These are phyloP conservation scores for Gastrodia elata DNA, from an alignment of 106 monocot genomes.

Conservation along the genomic window DNA sequence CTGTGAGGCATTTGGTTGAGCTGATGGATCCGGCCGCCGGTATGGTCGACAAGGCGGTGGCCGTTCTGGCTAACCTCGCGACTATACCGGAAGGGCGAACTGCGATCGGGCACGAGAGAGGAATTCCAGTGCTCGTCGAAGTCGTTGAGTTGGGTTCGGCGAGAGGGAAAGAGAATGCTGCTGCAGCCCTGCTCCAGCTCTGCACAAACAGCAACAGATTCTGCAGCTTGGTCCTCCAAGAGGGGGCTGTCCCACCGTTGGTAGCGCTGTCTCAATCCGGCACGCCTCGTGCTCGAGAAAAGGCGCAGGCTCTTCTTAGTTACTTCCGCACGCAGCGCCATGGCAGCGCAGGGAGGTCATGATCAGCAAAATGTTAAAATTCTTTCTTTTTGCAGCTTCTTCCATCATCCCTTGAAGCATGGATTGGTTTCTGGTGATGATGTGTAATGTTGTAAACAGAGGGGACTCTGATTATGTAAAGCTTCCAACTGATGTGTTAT, in stretches of 20 bases:
- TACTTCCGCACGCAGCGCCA: conserved; percentile 75
- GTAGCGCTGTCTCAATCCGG: conserved; percentile 87
- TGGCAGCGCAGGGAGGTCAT: conserved; percentile 42
- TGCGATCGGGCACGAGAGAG: conserved; percentile 69
- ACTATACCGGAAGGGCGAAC: conserved; percentile 71
- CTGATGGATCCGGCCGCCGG: conserved; percentile 96
- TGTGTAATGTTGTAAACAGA: no score
- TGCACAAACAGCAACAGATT: conserved; percentile 84
- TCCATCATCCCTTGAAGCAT: no score
- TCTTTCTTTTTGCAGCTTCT: neutral
- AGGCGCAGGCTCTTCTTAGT: conserved; percentile 82
- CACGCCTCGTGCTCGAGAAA: conserved; percentile 84
- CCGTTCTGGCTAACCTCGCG: conserved; percentile 80
- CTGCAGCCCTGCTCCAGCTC: conserved; percentile 86
- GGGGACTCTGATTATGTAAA: no score
- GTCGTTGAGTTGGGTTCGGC: conserved; percentile 94
- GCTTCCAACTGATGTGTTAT: no score
- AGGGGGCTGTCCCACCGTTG: conserved; percentile 89
- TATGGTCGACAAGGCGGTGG: conserved; percentile 97
- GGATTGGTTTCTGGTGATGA: no score
- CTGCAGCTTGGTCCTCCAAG: conserved; percentile 72
- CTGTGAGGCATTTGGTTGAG: conserved; percentile 76
- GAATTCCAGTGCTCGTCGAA: conserved; percentile 81
- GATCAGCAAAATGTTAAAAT: conserved; percentile 5
- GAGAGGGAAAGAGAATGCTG: conserved; percentile 90